phyloP scores from a whole-genome alignment of 1,284 basidiomycete species.

The Amylostereum chailletii region DNA sequence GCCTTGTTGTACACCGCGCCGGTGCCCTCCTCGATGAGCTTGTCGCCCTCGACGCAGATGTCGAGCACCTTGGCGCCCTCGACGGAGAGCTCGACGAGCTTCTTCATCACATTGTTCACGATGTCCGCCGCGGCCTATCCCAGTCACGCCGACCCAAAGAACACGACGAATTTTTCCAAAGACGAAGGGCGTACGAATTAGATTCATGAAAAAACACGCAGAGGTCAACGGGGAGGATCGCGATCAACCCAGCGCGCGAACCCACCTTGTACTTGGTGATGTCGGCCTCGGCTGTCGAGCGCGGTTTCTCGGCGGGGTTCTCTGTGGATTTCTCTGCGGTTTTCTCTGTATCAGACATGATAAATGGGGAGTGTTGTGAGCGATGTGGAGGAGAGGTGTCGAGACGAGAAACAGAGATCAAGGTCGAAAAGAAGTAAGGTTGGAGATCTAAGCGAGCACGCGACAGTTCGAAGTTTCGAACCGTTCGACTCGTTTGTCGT shows the following conservation, averaged over 20 bases:
- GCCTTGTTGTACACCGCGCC: slow-evolving; percentile 85
- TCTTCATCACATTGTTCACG: slow-evolving; percentile 79
- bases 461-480: too few species aligned
- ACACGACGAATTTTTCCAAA: slow-evolving; percentile 1
- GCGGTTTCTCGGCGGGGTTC: slow-evolving; percentile 27
- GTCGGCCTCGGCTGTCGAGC: slow-evolving; percentile 59
- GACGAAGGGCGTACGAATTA: background rate
- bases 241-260: background rate
- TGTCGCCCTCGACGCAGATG: slow-evolving; percentile 89
- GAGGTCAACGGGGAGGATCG: background rate
- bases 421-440: too few species aligned
- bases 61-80: slow-evolving; percentile 88
- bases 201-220: slow-evolving; percentile 5
- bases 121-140: slow-evolving; percentile 84
- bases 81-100: slow-evolving; percentile 66
- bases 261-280: slow-evolving; percentile 77
- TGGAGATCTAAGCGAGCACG: too few species aligned
- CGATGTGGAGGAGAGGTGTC: too few species aligned
- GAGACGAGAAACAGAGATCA: too few species aligned
- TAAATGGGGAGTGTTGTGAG: slow-evolving; percentile 2
- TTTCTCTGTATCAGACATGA: slow-evolving; percentile 45
- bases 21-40: slow-evolving; percentile 81
- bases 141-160: background rate
- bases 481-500: too few species aligned
- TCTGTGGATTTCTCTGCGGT: slow-evolving; percentile 20